Conservation (phyloP, 2,329 filamentous ascomycete species). For the Aspergillus quadricinctus region DNA sequence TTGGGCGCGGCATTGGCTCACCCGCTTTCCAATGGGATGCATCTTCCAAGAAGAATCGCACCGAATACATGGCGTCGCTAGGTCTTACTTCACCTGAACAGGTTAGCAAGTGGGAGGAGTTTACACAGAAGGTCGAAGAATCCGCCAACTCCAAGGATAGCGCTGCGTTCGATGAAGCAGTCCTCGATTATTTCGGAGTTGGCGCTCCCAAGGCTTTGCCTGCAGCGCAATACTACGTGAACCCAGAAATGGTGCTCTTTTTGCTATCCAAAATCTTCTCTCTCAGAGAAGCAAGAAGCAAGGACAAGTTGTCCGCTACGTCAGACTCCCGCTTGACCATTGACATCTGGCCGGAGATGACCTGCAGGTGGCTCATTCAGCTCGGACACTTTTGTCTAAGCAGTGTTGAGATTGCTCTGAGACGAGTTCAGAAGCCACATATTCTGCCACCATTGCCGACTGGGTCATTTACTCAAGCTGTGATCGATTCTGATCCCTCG, state of each 20-base stretch:
- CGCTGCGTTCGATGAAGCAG: conserved; percentile 31
- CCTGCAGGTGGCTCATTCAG: conserved; percentile 40
- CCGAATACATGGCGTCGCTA: conserved; percentile 26
- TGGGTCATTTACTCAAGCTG: conserved; percentile 36
- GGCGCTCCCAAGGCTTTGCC: conserved; percentile 22
- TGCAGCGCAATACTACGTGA: conserved; percentile 24
- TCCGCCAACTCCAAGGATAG: conserved; percentile 24
- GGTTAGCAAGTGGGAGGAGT: conserved; percentile 30
- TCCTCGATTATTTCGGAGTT: conserved; percentile 26
- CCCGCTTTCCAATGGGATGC: conserved; percentile 26
- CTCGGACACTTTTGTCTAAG: conserved; percentile 35
- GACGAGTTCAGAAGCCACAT: conserved; percentile 29
- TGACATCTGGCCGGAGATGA: conserved; percentile 33
- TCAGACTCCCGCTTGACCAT: conserved; percentile 27
- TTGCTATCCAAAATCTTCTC: conserved; percentile 39
- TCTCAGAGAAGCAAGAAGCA: conserved; percentile 15
- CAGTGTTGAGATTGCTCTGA: conserved; percentile 39
- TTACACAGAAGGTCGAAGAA: conserved; percentile 28
- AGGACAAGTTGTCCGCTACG: conserved; percentile 22
- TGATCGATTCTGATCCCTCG: conserved; percentile 38
- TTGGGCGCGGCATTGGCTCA: conserved; percentile 38
- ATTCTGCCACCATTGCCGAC: conserved; percentile 35
- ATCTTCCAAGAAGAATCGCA: conserved; percentile 26
- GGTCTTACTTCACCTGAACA: conserved; percentile 30
- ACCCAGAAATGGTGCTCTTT: conserved; percentile 34